Evolutionary conservation across 345 rosid genomes (phyloP).

Genomic region (Sisymbrium irio): DNA sequence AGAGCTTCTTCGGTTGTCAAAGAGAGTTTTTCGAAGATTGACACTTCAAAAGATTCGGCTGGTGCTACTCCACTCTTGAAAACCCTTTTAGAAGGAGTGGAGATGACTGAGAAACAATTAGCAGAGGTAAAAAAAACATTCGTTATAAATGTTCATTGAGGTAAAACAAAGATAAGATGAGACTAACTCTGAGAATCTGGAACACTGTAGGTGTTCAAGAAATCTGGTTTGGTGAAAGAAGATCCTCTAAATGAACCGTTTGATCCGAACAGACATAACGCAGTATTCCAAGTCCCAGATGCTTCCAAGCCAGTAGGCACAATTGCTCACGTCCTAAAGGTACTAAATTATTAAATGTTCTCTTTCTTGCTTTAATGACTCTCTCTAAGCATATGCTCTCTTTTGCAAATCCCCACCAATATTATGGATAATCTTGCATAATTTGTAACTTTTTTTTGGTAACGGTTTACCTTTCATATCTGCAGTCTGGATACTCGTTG

Average conservation of each 20-base stretch:
- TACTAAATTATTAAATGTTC: too few relatives aligned
- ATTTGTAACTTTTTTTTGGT: neutral
- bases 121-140: conserved; percentile 46
- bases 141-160: neutral
- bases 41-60: conserved; percentile 51
- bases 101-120: conserved; percentile 96
- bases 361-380: too few relatives aligned
- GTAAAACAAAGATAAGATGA: neutral
- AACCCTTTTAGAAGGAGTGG: conserved; percentile 90
- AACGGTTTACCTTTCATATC: neutral
- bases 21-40: conserved; percentile 66
- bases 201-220: conserved; percentile 62
- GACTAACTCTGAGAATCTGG: conserved; percentile 10
- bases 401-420: neutral
- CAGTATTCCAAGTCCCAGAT: conserved; percentile 76
- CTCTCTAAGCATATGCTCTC: neutral
- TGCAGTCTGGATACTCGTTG: conserved; percentile 80
- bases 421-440: neutral
- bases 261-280: conserved; percentile 89
- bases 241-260: conserved; percentile 79
- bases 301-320: conserved; percentile 83
- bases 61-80: conserved; percentile 69
- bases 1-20: conserved; percentile 91
- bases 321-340: conserved; percentile 84
- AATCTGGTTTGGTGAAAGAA: conserved; percentile 66